Evolutionary conservation across 805 yeast genomes (phyloP).

Genomic region (Monosporozyma aerobia): DNA sequence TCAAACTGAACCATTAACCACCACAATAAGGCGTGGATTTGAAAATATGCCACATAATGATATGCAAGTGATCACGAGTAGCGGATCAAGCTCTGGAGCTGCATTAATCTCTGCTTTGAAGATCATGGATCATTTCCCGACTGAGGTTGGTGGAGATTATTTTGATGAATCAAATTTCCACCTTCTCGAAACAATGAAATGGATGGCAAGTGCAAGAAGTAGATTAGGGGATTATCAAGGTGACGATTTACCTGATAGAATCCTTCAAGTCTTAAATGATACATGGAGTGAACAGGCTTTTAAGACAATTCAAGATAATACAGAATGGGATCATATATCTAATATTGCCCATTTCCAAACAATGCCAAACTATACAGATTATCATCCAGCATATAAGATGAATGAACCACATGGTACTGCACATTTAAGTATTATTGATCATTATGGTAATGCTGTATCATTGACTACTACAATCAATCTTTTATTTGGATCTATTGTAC

Average conservation of each 20-base stretch:
- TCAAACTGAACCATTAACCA: constrained; percentile 30
- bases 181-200: constrained; percentile 80
- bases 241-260: constrained; percentile 27
- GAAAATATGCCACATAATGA: constrained; percentile 31
- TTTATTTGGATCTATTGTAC: constrained; percentile 72
- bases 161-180: constrained; percentile 48
- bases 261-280: constrained; percentile 36
- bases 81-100: constrained; percentile 78
- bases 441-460: constrained; percentile 65
- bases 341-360: constrained; percentile 33
- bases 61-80: constrained; percentile 44
- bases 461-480: constrained; percentile 85
- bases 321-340: neutral
- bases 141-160: constrained; percentile 38
- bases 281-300: constrained; percentile 52
- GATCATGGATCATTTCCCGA: constrained; percentile 43
- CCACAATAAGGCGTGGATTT: constrained; percentile 20
- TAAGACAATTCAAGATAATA: constrained; percentile 41
- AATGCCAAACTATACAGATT: constrained; percentile 53
- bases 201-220: constrained; percentile 85
- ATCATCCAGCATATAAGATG: constrained; percentile 69
- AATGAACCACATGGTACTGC: constrained; percentile 88
- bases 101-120: constrained; percentile 70
- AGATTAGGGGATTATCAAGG: constrained; percentile 62
- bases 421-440: constrained; percentile 74